Base-by-base conservation (phyloP, 805 yeast species). In the Monosporozyma siamensis region DNA sequence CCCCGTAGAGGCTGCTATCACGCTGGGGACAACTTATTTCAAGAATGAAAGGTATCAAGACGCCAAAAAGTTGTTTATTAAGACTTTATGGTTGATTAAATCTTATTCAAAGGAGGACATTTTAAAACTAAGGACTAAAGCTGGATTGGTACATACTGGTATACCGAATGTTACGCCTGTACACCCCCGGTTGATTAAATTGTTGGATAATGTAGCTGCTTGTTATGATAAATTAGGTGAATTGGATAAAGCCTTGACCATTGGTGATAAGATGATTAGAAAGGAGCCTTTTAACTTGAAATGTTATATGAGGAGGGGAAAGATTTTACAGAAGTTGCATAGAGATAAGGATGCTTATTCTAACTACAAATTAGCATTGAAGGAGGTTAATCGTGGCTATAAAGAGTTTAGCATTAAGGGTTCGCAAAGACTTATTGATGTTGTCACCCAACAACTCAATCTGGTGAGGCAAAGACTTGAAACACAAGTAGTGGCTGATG, bases 181-280 rank as follows among this genome's bases (percentile, higher is more conserved):
- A 8, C 66, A 61, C 40, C 65, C 66, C 2, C 44, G 44, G 34
- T 51, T 53, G 22, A 44, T 49, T 11, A 51, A 53, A 30, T 27
- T 59, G 8, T 39, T 60, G 40, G 64, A 57, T 34, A 55, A 54
- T 41, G 34, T 58, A 6, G 46, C 58, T 6, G 58, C 61, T 0
- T 49, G 58, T 11, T 56, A 54, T 46, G 63, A 56, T 39, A 59
- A 55, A 40, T 20, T 57, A 21, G 51, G 52, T 11, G 53, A 57
- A 21, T 20, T 52, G 10, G 44, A 45, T 4, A 53, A 48, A 20
- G 61, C 63, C 2, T 29, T 53, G 24, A 44, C 42, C 26, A 52
- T 49, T 29, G 47, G 55, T 3, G 46, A 47, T 21, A 52, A 43
- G 29, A 51, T 53, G 52, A 42, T 53, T n/a, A 39, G 44, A 15